Base-by-base conservation (phyloP, 371 early-diverging fungal species). In the Rhizopus microsporus region DNA sequence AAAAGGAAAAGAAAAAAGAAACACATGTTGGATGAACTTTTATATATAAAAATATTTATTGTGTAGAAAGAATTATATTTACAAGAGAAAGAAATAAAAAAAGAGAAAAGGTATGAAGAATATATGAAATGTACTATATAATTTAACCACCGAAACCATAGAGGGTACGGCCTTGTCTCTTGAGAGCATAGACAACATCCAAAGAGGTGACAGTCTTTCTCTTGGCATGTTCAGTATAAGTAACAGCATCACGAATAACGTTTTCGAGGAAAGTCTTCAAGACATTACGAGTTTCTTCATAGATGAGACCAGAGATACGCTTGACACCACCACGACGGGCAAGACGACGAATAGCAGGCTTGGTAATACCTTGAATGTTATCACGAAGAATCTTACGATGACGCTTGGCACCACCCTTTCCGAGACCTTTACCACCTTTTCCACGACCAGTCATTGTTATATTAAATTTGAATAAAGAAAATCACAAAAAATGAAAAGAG, bases 291-390 rank as follows among this genome's bases (percentile, higher is more conserved):
- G 99, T 97, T 78, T 99, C 99, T 77, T 97, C 96, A 84, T 99
- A 99, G 83, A 98, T 98, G 59, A 97, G 93, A 57, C 96, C 97
- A 54, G 96, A 96, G 83, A 99, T 97, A 90, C 99, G 95, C 89
- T 98, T 98, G 78, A 99, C 99, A 90, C 99, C 99, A 75, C 99
- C 99, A 93, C 99, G 96, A 78, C 99, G 94, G 51, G 99, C 99
- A 60, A 99, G 96, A 91, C 99, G 96, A 82, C 99, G 98, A 75
- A 99, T 98, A 70, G 99, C 99, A 60, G 99, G 99, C 90, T 99
- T 99, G 74, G 97, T 97, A 74, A 99, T 99, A 72, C 98, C 98
- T 85, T 93, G 90, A 77, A 97, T 97, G 93, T 95, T 96, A 80
- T 96, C 98, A 72, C 96, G 93, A 67, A 97, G 89, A 85, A 98